These are phyloP conservation scores for Craterostigma plantagineum DNA, from an alignment of 257 asterid genomes.

Conservation along the genomic window DNA sequence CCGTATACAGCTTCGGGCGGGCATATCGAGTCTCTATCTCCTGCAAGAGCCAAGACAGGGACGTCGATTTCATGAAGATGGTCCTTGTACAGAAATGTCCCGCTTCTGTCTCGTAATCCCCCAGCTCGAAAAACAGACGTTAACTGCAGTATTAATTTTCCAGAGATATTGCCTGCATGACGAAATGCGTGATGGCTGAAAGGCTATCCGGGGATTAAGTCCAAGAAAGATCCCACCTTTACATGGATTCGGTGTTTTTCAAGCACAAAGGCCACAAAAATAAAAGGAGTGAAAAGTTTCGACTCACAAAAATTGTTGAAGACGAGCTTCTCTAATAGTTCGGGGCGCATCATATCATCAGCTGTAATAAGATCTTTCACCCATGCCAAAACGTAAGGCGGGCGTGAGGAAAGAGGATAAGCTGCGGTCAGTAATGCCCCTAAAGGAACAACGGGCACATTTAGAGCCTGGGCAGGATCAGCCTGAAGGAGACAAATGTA, in stretches of 20 bases:
- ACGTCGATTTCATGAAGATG: constrained; percentile 44
- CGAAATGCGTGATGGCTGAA: too few species aligned
- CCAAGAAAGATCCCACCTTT: too few species aligned
- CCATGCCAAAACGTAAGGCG: constrained; percentile 83
- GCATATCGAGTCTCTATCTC: constrained; percentile 85
- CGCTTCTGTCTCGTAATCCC: constrained; percentile 75
- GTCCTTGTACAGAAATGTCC: constrained; percentile 62
- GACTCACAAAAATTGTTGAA: constrained; percentile 83
- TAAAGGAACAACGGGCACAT: constrained; percentile 89
- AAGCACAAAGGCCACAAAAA: neutral
- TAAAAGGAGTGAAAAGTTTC: neutral
- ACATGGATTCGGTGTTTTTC: neutral
- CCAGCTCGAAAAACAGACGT: constrained; percentile 80
- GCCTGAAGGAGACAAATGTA: constrained; percentile 35
- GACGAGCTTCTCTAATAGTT: constrained; percentile 72
- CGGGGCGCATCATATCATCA: constrained; percentile 95
- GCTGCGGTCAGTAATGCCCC: constrained; percentile 88
- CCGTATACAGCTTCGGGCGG: constrained; percentile 94
- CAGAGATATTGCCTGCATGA: constrained; percentile 73
- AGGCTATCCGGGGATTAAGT: too few species aligned
- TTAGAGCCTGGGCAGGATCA: constrained; percentile 93
- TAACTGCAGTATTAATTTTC: constrained; percentile 67
- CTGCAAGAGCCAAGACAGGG: constrained; percentile 83
- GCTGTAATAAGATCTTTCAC: constrained; percentile 82
- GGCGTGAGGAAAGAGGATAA: constrained; percentile 81